Evolutionary conservation across 1,139 yeast genomes (phyloP), one percentile per base, ranked within the genome.

Genomic region (Magnusiomyces suaveolens): DNA sequence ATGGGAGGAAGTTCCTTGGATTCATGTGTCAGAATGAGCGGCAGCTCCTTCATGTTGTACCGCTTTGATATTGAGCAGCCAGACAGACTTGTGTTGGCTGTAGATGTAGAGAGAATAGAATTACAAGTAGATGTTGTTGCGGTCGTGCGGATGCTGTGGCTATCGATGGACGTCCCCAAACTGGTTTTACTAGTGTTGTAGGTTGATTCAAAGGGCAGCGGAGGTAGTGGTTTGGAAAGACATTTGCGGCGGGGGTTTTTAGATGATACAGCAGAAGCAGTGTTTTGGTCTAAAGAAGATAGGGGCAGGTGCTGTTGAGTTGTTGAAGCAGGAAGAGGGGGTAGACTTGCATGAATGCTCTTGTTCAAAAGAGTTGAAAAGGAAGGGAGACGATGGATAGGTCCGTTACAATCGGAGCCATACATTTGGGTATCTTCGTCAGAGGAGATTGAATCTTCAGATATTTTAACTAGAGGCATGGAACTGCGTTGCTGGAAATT

Each of bases 151-250:
- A 25, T 12, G 24, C 25, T 43, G 12, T 24, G 18, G 2, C 32
- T 25, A 18, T 43, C 47, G 32, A 43, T 39, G 33, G 10, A 6
- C 18, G 49, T 44, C 20, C 47, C 47, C 47, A 36, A 25, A 47
- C 43, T 36, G 32, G 20, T 47, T 6, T 29, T 29, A 29, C 12
- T 29, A 29, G 6, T 29, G 12, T 29, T 29, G 12, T 29, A 29
- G 12, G 33, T 6, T 29, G 33, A 6, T 44, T 63, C 66, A 48
- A 54, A 59, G 26, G 70, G 70, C 52, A 66, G 56, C 3, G 69
- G 70, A 18, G 71, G 70, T 44, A 67, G 56, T 16, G 70, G 71
- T 58, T 67, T 67, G 53, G 65, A 57, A 54, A 61, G 51, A 18
- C 24, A 20, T 46, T 48, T 48, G 8, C 46, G 20, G 14, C 46